Conservation (phyloP, 2,329 filamentous ascomycete genomes). For the Microcyclosporella mali region DNA sequence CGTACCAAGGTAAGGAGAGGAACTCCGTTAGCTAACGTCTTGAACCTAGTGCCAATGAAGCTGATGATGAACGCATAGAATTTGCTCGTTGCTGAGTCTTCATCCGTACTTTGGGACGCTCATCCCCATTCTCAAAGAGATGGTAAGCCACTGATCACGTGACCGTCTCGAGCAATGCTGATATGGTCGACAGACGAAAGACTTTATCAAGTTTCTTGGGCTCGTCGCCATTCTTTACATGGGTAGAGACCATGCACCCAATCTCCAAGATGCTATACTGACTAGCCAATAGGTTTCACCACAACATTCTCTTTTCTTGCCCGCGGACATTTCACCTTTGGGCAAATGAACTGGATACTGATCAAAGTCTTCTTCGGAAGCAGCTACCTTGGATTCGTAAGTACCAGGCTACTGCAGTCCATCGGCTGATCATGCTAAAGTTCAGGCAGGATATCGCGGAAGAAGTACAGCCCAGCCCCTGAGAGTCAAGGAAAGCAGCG, state of each 20-base stretch:
- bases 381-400: conserved; percentile 65
- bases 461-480: conserved; percentile 29
- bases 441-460: conserved; percentile 39
- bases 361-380: conserved; percentile 69
- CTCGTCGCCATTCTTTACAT: conserved; percentile 76
- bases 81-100: conserved; percentile 79
- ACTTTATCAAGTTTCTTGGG: conserved; percentile 77
- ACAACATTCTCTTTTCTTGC: conserved; percentile 78
- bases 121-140: conserved; percentile 86
- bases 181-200: conserved; percentile 54
- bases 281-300: conserved; percentile 57
- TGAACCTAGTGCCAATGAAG: background rate
- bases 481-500: background rate
- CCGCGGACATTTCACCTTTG: conserved; percentile 59
- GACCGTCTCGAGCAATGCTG: background rate
- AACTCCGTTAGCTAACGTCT: conserved; percentile 7
- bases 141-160: conserved; percentile 48
- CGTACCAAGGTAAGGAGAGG: conserved; percentile 67
- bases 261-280: background rate
- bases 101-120: conserved; percentile 86
- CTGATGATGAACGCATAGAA: conserved; percentile 40
- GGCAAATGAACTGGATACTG: conserved; percentile 59
- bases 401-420: conserved; percentile 27
- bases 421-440: conserved; percentile 7
- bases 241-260: conserved; percentile 38